Evolutionary conservation across 371 early-diverging fungal genomes (phyloP), one percentile per base, ranked within the genome.

Genomic region (Mucor indicus): DNA sequence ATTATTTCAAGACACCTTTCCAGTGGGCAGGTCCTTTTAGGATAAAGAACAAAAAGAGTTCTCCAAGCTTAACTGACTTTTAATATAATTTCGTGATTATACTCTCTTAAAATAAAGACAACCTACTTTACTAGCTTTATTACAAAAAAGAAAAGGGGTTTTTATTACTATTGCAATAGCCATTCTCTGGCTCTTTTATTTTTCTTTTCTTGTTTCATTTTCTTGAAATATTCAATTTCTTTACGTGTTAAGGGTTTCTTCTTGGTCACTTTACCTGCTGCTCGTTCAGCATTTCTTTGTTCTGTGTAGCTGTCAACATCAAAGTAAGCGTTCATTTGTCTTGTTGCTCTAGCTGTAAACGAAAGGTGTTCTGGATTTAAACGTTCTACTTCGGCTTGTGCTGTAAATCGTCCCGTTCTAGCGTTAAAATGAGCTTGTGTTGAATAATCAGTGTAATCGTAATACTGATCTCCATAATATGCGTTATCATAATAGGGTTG

Each of bases 371-470:
- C 69, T 10, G 77, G 77, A 48, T 72, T 67, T 8, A 62, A 50
- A 5, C 65, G 66, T 32, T 57, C 53, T 4, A 48, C 56, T 32
- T 76, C 73, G 25, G 54, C 55, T 20, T 62, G 61, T 5, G 69
- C 58, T 27, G 71, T 72, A 44, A 81, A 81, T 41, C 61, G 50
- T 33, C 81, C 77, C 10, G 77, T 77, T 49, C 66, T 61, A 20
- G 75, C 38, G 49, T 81, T 77, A 37, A 81, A 81, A 32, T 62
- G 63, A n/a, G 73, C 78, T 38, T 59, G 64, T 13, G 62, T 51
- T n/a, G 54, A 51, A 47, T 80, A 77, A 33, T 33, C n/a, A 9
- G 9, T 4, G n/a, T 33, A 33, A 8, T 6, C 6, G 12, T 29
- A 6, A 33, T 33, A 33, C 6, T 7, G n/a, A 13, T 7, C 6